Evolutionary conservation across 805 yeast genomes (phyloP).

Genomic region (Zygosaccharomyces rouxii): DNA sequence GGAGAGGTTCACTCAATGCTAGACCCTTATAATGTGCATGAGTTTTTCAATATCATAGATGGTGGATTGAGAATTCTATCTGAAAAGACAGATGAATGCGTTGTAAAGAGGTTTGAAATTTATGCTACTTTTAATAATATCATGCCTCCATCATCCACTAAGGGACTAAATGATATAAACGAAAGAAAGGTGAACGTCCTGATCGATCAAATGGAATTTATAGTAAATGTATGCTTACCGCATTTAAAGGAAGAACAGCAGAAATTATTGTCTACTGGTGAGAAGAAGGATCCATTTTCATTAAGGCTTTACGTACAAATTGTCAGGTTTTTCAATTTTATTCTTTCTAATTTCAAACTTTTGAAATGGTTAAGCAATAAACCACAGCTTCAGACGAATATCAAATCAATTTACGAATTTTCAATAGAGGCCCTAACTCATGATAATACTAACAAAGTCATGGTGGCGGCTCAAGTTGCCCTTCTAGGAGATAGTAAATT

Average conservation of each 20-base stretch:
- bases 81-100: neutral
- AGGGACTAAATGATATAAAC: constrained; percentile 7
- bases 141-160: constrained; percentile 16
- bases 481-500: constrained; percentile 29
- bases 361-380: constrained; percentile 15
- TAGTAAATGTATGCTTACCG: constrained; percentile 15
- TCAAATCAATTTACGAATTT: constrained; percentile 16
- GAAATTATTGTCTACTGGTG: constrained; percentile 11
- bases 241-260: constrained; percentile 20
- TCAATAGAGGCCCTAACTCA: constrained; percentile 22
- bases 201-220: constrained; percentile 16
- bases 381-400: constrained; percentile 10
- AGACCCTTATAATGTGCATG: constrained; percentile 18
- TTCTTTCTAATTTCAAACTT: constrained; percentile 27
- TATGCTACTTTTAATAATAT: constrained; percentile 34
- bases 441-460: constrained; percentile 26
- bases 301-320: constrained; percentile 32
- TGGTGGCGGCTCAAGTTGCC: constrained; percentile 25
- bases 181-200: constrained; percentile 20
- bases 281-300: constrained; percentile 28
- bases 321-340: constrained; percentile 22
- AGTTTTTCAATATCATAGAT: constrained; percentile 21
- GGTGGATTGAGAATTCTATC: constrained; percentile 27
- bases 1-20: constrained; percentile 30
- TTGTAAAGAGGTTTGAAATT: constrained; percentile 26